Percentiles rank a stretch among this genome's conserved stretches.
These are phyloP conservation scores for Naganishia friedmannii DNA, from an alignment of 768 basidiomycete genomes.

Conservation along the genomic window DNA sequence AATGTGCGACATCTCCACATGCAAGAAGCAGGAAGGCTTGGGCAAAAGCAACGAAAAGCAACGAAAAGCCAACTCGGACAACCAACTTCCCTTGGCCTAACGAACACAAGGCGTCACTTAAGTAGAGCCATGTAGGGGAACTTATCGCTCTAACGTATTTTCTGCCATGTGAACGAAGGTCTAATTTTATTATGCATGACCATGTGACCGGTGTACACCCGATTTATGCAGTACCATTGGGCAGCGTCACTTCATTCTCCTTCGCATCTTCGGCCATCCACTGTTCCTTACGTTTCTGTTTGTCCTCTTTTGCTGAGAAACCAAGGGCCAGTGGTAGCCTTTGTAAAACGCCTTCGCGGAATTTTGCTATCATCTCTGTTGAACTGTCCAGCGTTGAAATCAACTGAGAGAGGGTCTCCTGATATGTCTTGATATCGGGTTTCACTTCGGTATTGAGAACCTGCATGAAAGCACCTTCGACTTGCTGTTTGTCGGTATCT, in stretches of 20 bases:
- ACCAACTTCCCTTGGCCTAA: too few species aligned
- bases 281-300: constrained; percentile 15
- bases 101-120: too few species aligned
- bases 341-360: constrained; percentile 15
- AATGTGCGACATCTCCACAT: too few species aligned
- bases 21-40: too few species aligned
- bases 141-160: too few species aligned
- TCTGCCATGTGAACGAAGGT: neutral
- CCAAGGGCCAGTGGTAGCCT: constrained; percentile 24
- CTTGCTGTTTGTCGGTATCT: constrained; percentile 25
- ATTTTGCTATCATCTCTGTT: constrained; percentile 12
- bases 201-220: neutral
- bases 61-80: too few species aligned
- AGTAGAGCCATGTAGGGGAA: too few species aligned
- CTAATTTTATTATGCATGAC: neutral
- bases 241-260: constrained; percentile 19
- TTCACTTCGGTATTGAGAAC: constrained; percentile 22
- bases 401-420: constrained; percentile 17
- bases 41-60: too few species aligned
- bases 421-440: constrained; percentile 23
- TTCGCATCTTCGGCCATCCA: constrained; percentile 29
- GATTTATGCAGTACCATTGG: constrained; percentile 15
- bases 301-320: constrained; percentile 24
- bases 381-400: neutral
- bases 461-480: constrained; percentile 28